Base-by-base conservation (phyloP, 2,329 filamentous ascomycete genomes). In the Neofusicoccum kwambonambiense region DNA sequence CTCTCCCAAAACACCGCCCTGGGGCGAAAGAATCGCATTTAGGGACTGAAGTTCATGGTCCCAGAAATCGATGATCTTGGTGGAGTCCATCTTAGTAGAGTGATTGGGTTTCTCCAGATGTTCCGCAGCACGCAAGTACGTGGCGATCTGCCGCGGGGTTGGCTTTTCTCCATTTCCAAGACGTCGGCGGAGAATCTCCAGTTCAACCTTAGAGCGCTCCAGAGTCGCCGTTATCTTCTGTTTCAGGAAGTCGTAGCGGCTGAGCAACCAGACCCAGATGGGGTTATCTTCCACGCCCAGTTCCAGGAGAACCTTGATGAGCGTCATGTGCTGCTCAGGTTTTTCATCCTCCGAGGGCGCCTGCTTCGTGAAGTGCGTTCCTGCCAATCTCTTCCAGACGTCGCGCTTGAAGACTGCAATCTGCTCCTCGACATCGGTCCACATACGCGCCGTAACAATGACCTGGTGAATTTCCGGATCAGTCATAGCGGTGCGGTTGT, bases 201-300 rank as follows among this genome's bases (percentile, higher is more conserved):
- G 93, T 77, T 99, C 94, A 17, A 96, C 87, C 74, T 90, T 91
- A 61, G 90, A 89, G n/a, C 93, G 88, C 68, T 98, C 93, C 61
- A 92, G 92, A 13, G 89, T 90, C 0, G 86, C 83, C 47, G 87
- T 86, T 62, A 98, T 94, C 74, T 91, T 96, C 68, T 88, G 88
- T 77, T 95, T 97, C 64, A 99, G 83, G 72, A 93, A 89, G 68
- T 97, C 92, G 73, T 93, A 96, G 51, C 92, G 89, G 72, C 92
- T 97, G 64, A 94, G 82, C 31, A 99, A 86, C 93, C 95, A 99
- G 11, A 96, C 86, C 91, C 92, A 97, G 67, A 99, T 96, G 1
- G 95, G 95, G 71, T 96, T 99, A 66, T 98, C 93, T 9, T 96
- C 90, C 2, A 97, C 93, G 6, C 95, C 96, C 19, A 99, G 82